These are phyloP conservation scores for Leptomonas seymouri DNA, from an alignment of 208 protist species.

Conservation along the genomic window DNA sequence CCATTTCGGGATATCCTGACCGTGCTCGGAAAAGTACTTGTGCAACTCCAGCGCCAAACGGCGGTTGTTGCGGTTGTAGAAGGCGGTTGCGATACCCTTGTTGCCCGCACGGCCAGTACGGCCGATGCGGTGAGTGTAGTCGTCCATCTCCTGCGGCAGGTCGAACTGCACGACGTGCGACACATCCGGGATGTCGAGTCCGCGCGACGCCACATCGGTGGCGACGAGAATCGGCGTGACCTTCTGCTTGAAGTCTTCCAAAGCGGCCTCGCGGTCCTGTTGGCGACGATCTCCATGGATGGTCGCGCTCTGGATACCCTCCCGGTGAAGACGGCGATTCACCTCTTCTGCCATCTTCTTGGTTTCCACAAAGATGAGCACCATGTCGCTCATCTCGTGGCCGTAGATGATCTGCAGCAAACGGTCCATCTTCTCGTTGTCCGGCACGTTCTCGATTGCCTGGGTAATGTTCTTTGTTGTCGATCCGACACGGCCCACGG, in stretches of 20 bases:
- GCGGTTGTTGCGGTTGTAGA: constrained; percentile 88
- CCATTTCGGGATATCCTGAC: constrained; percentile 86
- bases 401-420: constrained; percentile 78
- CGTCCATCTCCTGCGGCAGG: constrained; percentile 96
- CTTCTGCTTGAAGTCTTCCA: constrained; percentile 89
- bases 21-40: constrained; percentile 87
- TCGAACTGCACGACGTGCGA: constrained; percentile 98
- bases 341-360: constrained; percentile 96
- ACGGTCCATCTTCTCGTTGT: constrained; percentile 76
- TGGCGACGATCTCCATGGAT: constrained; percentile 96
- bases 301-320: constrained; percentile 87
- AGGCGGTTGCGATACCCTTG: constrained; percentile 94
- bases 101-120: constrained; percentile 99
- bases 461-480: constrained; percentile 97
- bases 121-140: constrained; percentile 99
- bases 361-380: constrained; percentile 98
- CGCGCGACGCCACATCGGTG: constrained; percentile 98
- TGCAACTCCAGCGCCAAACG: constrained; percentile 69
- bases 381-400: constrained; percentile 80
- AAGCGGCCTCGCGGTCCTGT: constrained; percentile 84
- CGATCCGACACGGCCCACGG: constrained; percentile 97
- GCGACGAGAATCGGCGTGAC: constrained; percentile 94
- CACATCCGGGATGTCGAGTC: constrained; percentile 98
- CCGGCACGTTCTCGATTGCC: constrained; percentile 75
- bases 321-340: constrained; percentile 68